Conservation (phyloP, 192 early-diverging fungal genomes). For the Phycomyces nitens region DNA sequence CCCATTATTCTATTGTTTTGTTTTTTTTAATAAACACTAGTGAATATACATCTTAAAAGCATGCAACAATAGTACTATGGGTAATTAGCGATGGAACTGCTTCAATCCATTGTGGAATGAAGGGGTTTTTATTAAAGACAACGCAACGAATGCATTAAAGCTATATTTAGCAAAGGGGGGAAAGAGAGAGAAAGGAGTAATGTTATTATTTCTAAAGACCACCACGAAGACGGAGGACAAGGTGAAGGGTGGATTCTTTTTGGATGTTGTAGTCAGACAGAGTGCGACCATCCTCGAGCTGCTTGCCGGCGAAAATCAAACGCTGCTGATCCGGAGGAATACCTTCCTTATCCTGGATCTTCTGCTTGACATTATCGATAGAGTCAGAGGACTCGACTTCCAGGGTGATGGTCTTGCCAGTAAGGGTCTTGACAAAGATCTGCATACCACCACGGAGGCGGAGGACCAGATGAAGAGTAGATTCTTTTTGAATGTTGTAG, state of each 20-base stretch:
- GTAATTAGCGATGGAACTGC: too few relatives aligned
- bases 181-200: neutral
- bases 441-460: constrained; percentile 86
- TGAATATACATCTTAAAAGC: too few relatives aligned
- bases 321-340: constrained; percentile 82
- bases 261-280: constrained; percentile 77
- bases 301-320: constrained; percentile 78
- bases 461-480: constrained; percentile 71
- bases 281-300: constrained; percentile 72
- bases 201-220: constrained; percentile 57
- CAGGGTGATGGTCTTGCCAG: too few relatives aligned
- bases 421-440: constrained; percentile 36
- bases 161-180: constrained; percentile 5
- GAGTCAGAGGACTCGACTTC: constrained; percentile 47
- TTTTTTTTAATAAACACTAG: too few relatives aligned
- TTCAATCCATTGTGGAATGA: neutral
- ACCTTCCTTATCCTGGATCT: constrained; percentile 97
- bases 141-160: neutral
- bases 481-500: constrained; percentile 84
- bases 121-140: neutral
- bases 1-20: too few relatives aligned
- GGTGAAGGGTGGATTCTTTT: constrained; percentile 75
- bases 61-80: too few relatives aligned
- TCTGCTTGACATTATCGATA: constrained; percentile 79
- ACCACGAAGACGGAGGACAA: constrained; percentile 78